Evolutionary conservation across 805 yeast genomes (phyloP), one percentile per base, ranked within the genome.

Genomic region (Wickerhamiella musiphila): DNA sequence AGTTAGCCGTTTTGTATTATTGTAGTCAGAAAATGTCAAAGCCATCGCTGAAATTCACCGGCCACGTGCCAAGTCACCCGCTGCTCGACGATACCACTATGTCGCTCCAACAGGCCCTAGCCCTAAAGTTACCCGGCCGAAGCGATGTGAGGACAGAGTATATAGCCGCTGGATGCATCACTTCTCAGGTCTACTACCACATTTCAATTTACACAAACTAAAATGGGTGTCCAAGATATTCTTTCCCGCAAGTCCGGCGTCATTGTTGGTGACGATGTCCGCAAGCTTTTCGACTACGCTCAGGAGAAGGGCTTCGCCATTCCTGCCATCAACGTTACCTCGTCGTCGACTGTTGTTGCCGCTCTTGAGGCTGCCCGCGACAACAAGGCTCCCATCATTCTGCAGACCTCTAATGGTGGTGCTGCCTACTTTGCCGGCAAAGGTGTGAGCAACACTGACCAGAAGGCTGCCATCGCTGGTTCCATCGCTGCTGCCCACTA

Each of bases 371-470:
- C 95, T 44, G 94, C 95, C 40, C 81, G 93, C 62, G 95, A 90
- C 63, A 70, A 66, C 65, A 70, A 77, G 48, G 72, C 94, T 41
- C 98, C 98, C 66, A 83, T 90, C 64, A 81, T 90, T 58, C 66
- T 90, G 57, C 98, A 90, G 67, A 73, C 86, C 49, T 86, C 96
- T 40, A 83, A 90, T 63, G 98, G 98, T 68, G 98, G 98, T 70
- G 93, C 98, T 48, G 96, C 96, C 44, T 90, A 73, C 81, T 90
- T 90, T 59, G 98, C 98, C 45, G 98, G 98, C 67, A 90, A 90
- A 74, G 98, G 96, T 67, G 83, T 90, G 49, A 68, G 70, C 59
- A 90, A 90, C 78, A 68, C 68, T 52, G 76, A 81, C 68, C 96
- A 90, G 68, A 65, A 66, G 53, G 98, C 96, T 40, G 77, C 96